Conservation (phyloP, 495 filamentous ascomycete species). For the Neurospora discreta region DNA sequence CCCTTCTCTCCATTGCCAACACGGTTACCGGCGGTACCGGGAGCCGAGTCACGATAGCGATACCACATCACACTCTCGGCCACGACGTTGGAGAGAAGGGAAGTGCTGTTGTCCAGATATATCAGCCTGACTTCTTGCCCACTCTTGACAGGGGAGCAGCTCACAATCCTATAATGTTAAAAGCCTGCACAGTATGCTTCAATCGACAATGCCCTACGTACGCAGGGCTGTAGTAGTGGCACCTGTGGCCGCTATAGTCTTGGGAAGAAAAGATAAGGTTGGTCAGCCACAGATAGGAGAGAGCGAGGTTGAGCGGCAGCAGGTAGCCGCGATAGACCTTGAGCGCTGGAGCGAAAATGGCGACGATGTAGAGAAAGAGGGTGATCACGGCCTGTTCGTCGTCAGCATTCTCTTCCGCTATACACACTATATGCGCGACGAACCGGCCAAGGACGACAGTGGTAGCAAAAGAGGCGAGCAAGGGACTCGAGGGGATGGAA, state of each 20-base stretch:
- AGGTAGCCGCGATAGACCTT: constrained; percentile 21
- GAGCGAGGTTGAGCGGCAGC: constrained; percentile 18
- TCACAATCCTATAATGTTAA: constrained; percentile 20
- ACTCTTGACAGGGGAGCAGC: background rate
- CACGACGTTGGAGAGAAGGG: constrained; percentile 14
- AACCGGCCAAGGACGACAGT: background rate
- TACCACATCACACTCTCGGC: constrained; percentile 18
- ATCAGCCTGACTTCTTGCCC: background rate
- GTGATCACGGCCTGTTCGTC: constrained; percentile 9
- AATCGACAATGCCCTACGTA: constrained; percentile 5
- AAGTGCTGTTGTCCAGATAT: background rate
- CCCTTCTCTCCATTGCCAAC: background rate
- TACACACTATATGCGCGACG: background rate
- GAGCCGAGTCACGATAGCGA: background rate
- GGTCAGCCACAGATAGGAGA: constrained; percentile 24
- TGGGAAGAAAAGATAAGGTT: constrained; percentile 19
- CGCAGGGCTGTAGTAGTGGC: constrained; percentile 6
- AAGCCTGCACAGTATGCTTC: constrained; percentile 19
- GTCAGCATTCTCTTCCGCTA: background rate
- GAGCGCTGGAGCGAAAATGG: constrained; percentile 12
- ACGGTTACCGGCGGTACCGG: background rate
- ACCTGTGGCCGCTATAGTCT: constrained; percentile 13
- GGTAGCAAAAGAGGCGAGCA: background rate
- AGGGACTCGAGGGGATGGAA: background rate
- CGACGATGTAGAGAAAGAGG: constrained; percentile 15